A percentile compares a stretch with the other conserved stretches of the same genome.
Evolutionary conservation across 495 filamentous ascomycete genomes (phyloP).

Genomic region (Cercophora sp.): DNA sequence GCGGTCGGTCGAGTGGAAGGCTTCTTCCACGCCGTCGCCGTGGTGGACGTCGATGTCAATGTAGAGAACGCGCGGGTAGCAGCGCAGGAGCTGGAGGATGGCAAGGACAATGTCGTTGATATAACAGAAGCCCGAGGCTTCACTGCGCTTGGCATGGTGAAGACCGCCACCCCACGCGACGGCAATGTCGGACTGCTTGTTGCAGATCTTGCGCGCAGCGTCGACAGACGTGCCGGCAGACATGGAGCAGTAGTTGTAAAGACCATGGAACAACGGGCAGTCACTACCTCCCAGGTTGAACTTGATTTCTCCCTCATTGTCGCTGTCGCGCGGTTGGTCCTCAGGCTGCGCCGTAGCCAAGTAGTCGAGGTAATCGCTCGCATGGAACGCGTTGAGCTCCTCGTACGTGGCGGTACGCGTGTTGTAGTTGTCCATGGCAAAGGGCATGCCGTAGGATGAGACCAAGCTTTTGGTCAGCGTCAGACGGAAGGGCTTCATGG

Average conservation of each 20-base stretch:
- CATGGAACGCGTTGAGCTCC: constrained; percentile 84
- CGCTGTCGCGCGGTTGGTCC: constrained; percentile 47
- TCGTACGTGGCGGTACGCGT: constrained; percentile 78
- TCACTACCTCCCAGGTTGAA: constrained; percentile 88
- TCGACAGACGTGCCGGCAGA: constrained; percentile 88
- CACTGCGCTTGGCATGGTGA: constrained; percentile 95
- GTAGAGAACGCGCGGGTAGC: constrained; percentile 90
- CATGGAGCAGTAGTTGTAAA: constrained; percentile 91
- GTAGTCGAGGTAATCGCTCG: constrained; percentile 85
- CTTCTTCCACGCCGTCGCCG: constrained; percentile 95
- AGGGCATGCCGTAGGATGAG: constrained; percentile 88
- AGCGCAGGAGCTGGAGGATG: constrained; percentile 91
- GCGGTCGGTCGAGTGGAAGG: constrained; percentile 94
- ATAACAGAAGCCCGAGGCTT: constrained; percentile 97
- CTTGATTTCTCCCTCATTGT: constrained; percentile 45
- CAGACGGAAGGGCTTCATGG: constrained; percentile 98
- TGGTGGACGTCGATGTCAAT: constrained; percentile 99
- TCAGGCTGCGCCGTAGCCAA: constrained; percentile 53
- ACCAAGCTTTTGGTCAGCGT: constrained; percentile 93
- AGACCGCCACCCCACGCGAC: constrained; percentile 97
- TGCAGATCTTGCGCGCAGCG: constrained; percentile 83
- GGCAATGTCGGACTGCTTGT: constrained; percentile 85
- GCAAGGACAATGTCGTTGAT: constrained; percentile 98
- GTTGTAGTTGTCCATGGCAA: constrained; percentile 89
- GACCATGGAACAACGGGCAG: constrained; percentile 93